Percentiles rank a stretch among this genome's conserved stretches.
Conservation (phyloP, 257 asterid genomes). For the Solanum sitiens region DNA sequence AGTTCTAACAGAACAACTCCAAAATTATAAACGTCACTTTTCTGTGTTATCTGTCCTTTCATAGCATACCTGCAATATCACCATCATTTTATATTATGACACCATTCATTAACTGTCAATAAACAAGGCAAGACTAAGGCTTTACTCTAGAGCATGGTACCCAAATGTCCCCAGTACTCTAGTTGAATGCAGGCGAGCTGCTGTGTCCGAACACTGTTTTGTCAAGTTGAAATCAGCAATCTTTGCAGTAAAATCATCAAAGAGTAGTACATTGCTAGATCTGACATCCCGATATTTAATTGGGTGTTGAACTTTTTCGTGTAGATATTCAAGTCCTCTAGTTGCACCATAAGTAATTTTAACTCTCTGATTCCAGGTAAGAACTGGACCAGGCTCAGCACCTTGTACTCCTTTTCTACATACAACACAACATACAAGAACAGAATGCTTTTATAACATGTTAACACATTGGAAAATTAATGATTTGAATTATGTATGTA, state of each 20-base stretch:
- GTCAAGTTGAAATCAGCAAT: background rate
- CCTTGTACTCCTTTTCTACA: background rate
- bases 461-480: background rate
- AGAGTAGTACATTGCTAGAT: background rate
- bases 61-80: background rate
- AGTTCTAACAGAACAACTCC: background rate
- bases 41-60: background rate
- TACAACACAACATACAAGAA: background rate
- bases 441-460: background rate
- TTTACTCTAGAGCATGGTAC: background rate
- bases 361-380: background rate
- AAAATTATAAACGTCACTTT: background rate
- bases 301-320: background rate
- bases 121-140: background rate
- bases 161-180: background rate
- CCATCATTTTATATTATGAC: background rate
- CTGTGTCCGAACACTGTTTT: background rate
- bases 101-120: background rate
- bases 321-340: background rate
- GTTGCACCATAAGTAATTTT: background rate
- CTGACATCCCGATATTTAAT: background rate
- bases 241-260: background rate
- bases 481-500: background rate
- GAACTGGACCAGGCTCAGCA: background rate
- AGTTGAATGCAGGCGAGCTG: background rate